These are phyloP conservation scores for Intubia oerlemansii DNA, from an alignment of 2,329 filamentous ascomycete genomes.

Conservation along the genomic window DNA sequence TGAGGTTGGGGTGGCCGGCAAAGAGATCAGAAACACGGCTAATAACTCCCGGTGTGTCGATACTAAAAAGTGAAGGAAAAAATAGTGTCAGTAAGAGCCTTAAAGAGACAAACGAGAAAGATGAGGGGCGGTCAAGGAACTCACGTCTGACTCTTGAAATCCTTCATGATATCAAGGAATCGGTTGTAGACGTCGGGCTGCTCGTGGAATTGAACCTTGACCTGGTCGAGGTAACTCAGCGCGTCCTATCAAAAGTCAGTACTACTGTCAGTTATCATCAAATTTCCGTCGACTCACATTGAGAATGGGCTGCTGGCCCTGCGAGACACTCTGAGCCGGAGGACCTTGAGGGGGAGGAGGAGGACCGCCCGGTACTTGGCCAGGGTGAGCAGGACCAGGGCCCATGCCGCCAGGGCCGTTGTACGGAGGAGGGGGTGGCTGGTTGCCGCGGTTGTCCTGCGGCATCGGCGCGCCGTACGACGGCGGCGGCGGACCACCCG, in stretches of 20 bases:
- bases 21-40: slow-evolving; percentile 91
- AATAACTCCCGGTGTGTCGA: slow-evolving; percentile 94
- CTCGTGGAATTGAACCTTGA: slow-evolving; percentile 94
- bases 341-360: slow-evolving; percentile 8
- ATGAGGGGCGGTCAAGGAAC: slow-evolving; percentile 18
- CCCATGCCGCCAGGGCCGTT: slow-evolving; percentile 18
- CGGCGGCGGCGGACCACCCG: slow-evolving; percentile 34
- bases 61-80: slow-evolving; percentile 23
- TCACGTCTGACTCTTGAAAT: slow-evolving; percentile 94
- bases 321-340: slow-evolving; percentile 34
- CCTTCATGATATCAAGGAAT: slow-evolving; percentile 98
- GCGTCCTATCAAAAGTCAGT: slow-evolving; percentile 47
- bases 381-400: slow-evolving; percentile 14
- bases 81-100: background rate
- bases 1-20: slow-evolving; percentile 82
- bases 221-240: slow-evolving; percentile 89
- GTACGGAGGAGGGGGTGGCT: slow-evolving; percentile 33
- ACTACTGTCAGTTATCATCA: too few species aligned
- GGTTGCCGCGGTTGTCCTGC: slow-evolving; percentile 37
- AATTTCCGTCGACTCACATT: slow-evolving; percentile 45
- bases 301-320: slow-evolving; percentile 69
- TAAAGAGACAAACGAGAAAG: background rate
- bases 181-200: slow-evolving; percentile 94
- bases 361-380: slow-evolving; percentile 6
- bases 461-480: slow-evolving; percentile 52